Evolutionary conservation across 768 basidiomycete species (phyloP).

Genomic region (Russula sp.): DNA sequence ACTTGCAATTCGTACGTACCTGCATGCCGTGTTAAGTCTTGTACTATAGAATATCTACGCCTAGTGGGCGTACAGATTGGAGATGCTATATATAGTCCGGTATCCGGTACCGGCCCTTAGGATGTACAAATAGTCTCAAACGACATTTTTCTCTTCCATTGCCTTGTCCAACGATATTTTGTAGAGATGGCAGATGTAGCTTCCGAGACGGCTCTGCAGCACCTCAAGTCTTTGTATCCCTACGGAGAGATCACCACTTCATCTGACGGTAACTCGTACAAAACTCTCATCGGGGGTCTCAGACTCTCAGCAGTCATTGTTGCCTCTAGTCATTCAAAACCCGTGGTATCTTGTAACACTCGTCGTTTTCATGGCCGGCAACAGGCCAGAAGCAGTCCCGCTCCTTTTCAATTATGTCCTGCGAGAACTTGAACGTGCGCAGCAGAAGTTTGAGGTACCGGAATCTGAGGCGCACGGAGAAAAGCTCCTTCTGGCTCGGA

Average conservation of each 20-base stretch:
- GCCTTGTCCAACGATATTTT: background rate
- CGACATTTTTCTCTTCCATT: background rate
- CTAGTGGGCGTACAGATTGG: background rate
- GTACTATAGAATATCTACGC: background rate
- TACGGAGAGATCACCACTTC: constrained; percentile 22
- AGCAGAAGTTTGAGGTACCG: constrained; percentile 23
- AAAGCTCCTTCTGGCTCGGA: constrained; percentile 42
- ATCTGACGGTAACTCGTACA: constrained; percentile 15
- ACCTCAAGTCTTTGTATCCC: constrained; percentile 45
- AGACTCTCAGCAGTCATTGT: background rate
- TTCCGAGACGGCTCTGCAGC: constrained; percentile 38
- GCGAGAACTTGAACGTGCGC: constrained; percentile 35
- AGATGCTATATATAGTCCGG: no score
- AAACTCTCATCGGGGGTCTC: background rate
- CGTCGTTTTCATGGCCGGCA: constrained; percentile 53
- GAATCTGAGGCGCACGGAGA: constrained; percentile 30
- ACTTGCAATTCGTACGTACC: background rate
- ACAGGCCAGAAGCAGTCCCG: constrained; percentile 53
- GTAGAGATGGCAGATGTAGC: constrained; percentile 33
- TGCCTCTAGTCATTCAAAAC: constrained; percentile 30
- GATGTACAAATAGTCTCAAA: constrained; percentile 11
- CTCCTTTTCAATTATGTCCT: constrained; percentile 47
- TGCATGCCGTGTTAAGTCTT: background rate
- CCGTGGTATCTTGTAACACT: constrained; percentile 59
- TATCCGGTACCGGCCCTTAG: background rate